These are phyloP conservation scores for Fraxinus ornus DNA, from an alignment of 305 asterid species.

Conservation along the genomic window DNA sequence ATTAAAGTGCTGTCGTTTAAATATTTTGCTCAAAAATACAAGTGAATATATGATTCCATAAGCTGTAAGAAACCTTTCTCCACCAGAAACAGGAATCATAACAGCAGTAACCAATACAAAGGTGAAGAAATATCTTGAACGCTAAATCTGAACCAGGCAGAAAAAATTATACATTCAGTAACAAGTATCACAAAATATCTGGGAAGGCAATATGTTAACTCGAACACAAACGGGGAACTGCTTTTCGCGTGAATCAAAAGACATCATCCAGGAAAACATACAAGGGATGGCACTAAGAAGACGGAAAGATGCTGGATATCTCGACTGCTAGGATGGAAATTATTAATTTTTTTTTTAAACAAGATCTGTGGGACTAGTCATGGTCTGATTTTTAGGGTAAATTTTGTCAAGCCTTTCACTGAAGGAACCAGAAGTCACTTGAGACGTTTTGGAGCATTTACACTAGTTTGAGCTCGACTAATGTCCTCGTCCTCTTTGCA, in stretches of 20 bases:
- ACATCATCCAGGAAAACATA: not conserved
- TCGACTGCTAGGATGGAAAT: not conserved
- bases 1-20: not conserved
- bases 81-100: not conserved
- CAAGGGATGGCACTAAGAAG: slow-evolving; percentile 5
- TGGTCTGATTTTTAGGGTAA: not conserved
- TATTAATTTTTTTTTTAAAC: not conserved
- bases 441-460: slow-evolving; percentile 22
- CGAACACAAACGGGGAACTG: not conserved
- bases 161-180: not conserved
- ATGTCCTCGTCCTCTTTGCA: slow-evolving; percentile 2
- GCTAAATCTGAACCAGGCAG: not conserved
- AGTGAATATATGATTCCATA: not conserved
- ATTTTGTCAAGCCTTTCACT: slow-evolving; percentile 2
- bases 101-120: not conserved
- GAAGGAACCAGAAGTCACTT: slow-evolving; percentile 14
- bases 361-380: not conserved
- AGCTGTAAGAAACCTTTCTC: not conserved
- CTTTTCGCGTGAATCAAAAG: not conserved
- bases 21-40: no score
- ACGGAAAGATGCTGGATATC: slow-evolving; percentile 17
- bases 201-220: not conserved
- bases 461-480: slow-evolving; percentile 21
- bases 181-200: not conserved
- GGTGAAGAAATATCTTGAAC: not conserved